Percentiles rank a stretch among this genome's conserved stretches.
Conservation (phyloP, 805 yeast species). For the Ogataea nitratoaversa region DNA sequence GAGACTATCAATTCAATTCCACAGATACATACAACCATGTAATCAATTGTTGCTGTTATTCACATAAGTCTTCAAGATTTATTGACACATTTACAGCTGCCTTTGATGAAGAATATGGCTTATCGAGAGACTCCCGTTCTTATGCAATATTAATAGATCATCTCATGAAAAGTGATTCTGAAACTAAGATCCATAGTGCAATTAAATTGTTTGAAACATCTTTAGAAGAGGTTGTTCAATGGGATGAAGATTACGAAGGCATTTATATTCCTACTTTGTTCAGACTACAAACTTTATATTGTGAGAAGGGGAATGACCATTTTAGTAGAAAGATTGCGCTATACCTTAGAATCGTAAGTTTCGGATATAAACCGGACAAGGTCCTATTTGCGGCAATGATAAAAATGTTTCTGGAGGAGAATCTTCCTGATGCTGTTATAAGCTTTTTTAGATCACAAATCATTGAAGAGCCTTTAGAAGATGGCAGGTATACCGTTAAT, state of each 20-base stretch:
- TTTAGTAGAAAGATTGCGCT: constrained; percentile 23
- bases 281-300: constrained; percentile 20
- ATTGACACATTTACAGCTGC: constrained; percentile 22
- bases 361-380: constrained; percentile 34
- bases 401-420: constrained; percentile 30
- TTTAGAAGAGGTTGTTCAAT: constrained; percentile 36
- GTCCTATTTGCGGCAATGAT: constrained; percentile 37
- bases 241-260: constrained; percentile 36
- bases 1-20: constrained; percentile 19
- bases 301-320: constrained; percentile 15
- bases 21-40: constrained; percentile 23
- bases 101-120: constrained; percentile 30
- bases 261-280: constrained; percentile 25
- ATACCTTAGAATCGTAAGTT: constrained; percentile 40
- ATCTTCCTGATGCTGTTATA: constrained; percentile 37
- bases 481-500: constrained; percentile 12
- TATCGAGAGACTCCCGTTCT: constrained; percentile 34
- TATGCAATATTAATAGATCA: constrained; percentile 34
- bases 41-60: constrained; percentile 25
- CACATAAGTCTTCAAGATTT: constrained; percentile 22
- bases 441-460: constrained; percentile 41
- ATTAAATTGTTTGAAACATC: constrained; percentile 33
- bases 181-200: constrained; percentile 31
- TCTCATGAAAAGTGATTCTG: constrained; percentile 19
- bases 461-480: constrained; percentile 6